These are phyloP conservation scores for Boletus eberwhitei DNA, from an alignment of 768 basidiomycete species.

Conservation along the genomic window DNA sequence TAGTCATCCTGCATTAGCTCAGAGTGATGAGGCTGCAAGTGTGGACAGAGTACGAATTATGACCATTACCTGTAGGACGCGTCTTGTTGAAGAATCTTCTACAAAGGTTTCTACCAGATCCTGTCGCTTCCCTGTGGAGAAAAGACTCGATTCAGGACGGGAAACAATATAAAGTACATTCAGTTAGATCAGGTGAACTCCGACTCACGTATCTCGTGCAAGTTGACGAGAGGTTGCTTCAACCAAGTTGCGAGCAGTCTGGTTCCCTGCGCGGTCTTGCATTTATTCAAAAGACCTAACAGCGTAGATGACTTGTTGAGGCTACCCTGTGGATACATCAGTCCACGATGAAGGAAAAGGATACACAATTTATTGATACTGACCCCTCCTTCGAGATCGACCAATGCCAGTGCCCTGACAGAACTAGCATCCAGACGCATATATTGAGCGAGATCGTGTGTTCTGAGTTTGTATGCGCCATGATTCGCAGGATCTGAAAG, in stretches of 20 bases:
- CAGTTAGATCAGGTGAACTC: not conserved
- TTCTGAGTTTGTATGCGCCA: conserved; percentile 73
- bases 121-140: conserved; percentile 69
- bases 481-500: conserved; percentile 75
- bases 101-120: conserved; percentile 84
- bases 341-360: not conserved
- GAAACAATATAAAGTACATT: not conserved
- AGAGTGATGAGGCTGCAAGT: not conserved
- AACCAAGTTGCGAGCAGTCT: conserved; percentile 87
- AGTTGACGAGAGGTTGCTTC: conserved; percentile 91
- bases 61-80: conserved; percentile 65
- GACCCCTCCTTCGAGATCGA: conserved; percentile 57
- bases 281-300: conserved; percentile 87
- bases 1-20: conserved; percentile 64
- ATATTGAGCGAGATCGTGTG: conserved; percentile 89
- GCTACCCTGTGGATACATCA: conserved; percentile 40
- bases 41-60: not conserved
- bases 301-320: conserved; percentile 81
- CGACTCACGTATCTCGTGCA: conserved; percentile 84
- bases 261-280: conserved; percentile 94
- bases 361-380: conserved; percentile 2
- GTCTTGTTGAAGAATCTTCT: conserved; percentile 69
- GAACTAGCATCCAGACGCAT: conserved; percentile 98
- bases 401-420: conserved; percentile 81
- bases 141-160: not conserved